phyloP scores from a whole-genome alignment of 257 asterid genomes.

The Penstemon newberryi region DNA sequence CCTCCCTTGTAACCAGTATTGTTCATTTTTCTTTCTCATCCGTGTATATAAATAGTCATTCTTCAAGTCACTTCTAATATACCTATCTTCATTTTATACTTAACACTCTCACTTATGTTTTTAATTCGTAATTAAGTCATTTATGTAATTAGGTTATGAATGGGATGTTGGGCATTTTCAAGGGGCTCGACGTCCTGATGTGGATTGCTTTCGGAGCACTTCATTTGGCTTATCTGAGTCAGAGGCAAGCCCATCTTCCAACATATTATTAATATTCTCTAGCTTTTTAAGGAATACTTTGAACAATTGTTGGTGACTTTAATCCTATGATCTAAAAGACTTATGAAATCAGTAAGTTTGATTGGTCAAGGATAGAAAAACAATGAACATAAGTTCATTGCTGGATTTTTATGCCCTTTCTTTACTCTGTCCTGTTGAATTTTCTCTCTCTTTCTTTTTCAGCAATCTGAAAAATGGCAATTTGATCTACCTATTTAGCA shows the following conservation, averaged over 20 bases:
- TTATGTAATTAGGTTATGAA: constrained; percentile 70
- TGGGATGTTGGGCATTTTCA: constrained; percentile 97
- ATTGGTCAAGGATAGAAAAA: neutral
- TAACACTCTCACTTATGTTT: constrained; percentile 5
- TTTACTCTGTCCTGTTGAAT: neutral
- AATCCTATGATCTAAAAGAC: neutral
- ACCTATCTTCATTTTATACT: neutral
- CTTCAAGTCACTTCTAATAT: neutral
- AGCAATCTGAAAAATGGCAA: neutral
- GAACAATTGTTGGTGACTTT: neutral
- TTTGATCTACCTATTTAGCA: neutral
- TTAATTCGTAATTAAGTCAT: constrained; percentile 20
- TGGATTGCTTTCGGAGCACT: constrained; percentile 88
- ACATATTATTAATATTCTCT: constrained; percentile 17
- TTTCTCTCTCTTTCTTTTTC: no score
- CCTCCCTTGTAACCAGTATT: neutral
- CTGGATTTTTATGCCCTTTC: neutral
- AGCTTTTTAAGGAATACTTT: constrained; percentile 8
- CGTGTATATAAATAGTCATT: neutral
- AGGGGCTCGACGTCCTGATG: constrained; percentile 89
- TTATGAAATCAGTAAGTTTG: neutral
- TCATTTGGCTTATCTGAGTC: constrained; percentile 71
- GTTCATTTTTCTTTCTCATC: constrained; percentile 1
- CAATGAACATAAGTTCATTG: neutral
- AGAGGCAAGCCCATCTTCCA: constrained; percentile 50